phyloP scores from a whole-genome alignment of 257 asterid species.

The Primulina tabacum region DNA sequence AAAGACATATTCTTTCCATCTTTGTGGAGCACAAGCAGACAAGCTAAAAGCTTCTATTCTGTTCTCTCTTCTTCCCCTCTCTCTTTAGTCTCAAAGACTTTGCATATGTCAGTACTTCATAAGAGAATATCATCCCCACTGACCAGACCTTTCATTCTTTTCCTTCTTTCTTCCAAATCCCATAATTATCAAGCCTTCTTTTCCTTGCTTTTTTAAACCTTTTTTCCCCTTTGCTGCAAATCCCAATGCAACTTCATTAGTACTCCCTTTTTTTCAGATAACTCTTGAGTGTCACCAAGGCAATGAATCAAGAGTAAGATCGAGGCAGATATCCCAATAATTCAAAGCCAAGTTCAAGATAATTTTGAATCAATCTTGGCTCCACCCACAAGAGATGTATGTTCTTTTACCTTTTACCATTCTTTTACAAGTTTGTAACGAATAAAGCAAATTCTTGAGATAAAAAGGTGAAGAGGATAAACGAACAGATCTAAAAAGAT shows the following conservation, averaged over 20 bases:
- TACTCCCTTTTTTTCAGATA: constrained; percentile 32
- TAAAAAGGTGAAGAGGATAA: constrained; percentile 17
- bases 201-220: constrained; percentile 41
- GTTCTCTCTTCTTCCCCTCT: constrained; percentile 8
- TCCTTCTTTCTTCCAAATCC: constrained; percentile 49
- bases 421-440: constrained; percentile 27
- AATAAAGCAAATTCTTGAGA: constrained; percentile 29
- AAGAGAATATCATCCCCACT: constrained; percentile 62
- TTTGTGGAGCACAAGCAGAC: constrained; percentile 50
- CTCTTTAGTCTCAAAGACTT: constrained; percentile 22
- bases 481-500: neutral
- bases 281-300: constrained; percentile 45
- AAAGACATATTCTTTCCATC: constrained; percentile 42
- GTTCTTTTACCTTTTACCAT: constrained; percentile 37
- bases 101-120: constrained; percentile 46
- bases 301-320: constrained; percentile 36
- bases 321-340: constrained; percentile 6
- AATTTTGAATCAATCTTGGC: constrained; percentile 32
- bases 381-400: constrained; percentile 34
- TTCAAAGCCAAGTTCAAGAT: constrained; percentile 23
- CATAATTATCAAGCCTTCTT: constrained; percentile 57
- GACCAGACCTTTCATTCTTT: constrained; percentile 48
- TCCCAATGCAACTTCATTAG: constrained; percentile 43
- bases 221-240: constrained; percentile 47
- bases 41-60: constrained; percentile 61